These are phyloP conservation scores for Diaporthe eres DNA, from an alignment of 2,329 filamentous ascomycete genomes.

Conservation along the genomic window DNA sequence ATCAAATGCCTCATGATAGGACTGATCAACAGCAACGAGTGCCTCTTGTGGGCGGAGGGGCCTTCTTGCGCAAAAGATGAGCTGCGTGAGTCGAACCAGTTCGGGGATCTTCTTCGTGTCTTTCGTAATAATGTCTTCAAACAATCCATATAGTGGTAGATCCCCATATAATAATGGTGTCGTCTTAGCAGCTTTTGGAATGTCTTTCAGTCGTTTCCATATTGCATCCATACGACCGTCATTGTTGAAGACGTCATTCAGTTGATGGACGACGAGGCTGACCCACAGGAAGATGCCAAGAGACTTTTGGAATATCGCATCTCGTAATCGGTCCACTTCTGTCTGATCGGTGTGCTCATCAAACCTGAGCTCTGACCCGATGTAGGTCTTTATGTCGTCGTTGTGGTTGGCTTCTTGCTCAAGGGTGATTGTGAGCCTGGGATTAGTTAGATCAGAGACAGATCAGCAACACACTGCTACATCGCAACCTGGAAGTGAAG, in stretches of 20 bases:
- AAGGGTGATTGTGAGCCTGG: not conserved
- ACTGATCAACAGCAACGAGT: not conserved
- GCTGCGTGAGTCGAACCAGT: not conserved
- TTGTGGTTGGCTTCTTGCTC: constrained; percentile 2
- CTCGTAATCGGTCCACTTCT: not conserved
- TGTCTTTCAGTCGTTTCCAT: not conserved
- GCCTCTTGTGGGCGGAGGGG: not conserved
- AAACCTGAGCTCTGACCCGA: not conserved
- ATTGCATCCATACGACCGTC: not conserved
- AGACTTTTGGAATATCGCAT: not conserved
- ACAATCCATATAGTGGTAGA: not conserved
- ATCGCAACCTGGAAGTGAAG: constrained; percentile 19
- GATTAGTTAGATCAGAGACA: not conserved
- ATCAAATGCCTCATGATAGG: not conserved
- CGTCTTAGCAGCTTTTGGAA: not conserved
- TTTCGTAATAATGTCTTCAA: not conserved
- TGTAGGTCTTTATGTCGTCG: constrained; percentile 2
- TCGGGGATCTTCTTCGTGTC: not conserved
- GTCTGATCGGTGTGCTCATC: not conserved
- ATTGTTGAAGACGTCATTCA: not conserved
- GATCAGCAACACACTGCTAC: not conserved
- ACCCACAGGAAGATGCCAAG: not conserved
- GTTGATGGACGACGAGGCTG: not conserved
- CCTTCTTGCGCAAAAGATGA: not conserved
- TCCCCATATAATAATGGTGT: not conserved